A percentile compares a stretch with the other conserved stretches of the same genome.
These are phyloP conservation scores for Ceratocystis alfenasii DNA, from an alignment of 2,329 filamentous ascomycete species.

Conservation along the genomic window DNA sequence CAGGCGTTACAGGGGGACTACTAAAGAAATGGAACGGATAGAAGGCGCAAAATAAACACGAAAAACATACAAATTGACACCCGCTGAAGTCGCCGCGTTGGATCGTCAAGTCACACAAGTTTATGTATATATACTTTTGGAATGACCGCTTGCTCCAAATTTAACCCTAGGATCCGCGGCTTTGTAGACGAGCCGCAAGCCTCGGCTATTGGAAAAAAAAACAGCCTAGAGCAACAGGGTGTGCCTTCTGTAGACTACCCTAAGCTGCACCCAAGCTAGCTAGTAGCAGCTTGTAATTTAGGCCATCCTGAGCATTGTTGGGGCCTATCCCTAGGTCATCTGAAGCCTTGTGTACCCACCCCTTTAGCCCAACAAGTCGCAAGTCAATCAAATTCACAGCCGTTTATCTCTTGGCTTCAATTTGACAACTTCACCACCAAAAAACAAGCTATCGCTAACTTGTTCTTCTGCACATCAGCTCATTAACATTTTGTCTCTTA, in stretches of 20 bases:
- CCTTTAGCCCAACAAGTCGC: too few species aligned
- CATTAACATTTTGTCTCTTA: background rate
- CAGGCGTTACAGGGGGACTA: background rate
- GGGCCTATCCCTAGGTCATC: too few species aligned
- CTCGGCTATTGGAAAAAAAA: background rate
- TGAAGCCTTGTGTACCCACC: too few species aligned
- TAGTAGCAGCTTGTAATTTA: too few species aligned
- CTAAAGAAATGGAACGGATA: background rate
- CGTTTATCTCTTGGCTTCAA: background rate
- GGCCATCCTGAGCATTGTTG: too few species aligned
- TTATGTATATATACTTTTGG: background rate
- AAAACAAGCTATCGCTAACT: background rate
- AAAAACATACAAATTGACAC: background rate
- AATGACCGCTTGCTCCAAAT: background rate
- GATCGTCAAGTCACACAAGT: background rate
- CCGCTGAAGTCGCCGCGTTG: background rate
- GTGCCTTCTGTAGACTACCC: too few species aligned
- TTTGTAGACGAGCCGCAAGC: background rate
- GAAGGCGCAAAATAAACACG: background rate
- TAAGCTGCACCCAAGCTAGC: too few species aligned
- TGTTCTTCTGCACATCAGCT: background rate
- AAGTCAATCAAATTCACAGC: background rate
- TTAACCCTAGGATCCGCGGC: background rate
- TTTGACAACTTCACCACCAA: background rate
- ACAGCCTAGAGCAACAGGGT: too few species aligned